Evolutionary conservation across 257 asterid species (phyloP).

Genomic region (Solanum piurae): DNA sequence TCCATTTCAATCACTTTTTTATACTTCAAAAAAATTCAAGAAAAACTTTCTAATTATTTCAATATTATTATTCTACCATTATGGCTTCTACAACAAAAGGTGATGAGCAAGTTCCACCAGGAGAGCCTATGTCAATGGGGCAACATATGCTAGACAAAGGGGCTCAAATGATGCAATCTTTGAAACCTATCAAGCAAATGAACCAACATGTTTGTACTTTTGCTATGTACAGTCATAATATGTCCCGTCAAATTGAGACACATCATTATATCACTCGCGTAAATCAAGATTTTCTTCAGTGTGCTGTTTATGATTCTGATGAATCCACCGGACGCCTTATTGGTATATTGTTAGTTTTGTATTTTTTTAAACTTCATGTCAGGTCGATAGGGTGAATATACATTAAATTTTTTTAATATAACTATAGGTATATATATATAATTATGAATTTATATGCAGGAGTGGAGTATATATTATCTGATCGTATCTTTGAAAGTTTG

Average conservation of each 20-base stretch:
- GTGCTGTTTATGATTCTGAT: constrained; percentile 78
- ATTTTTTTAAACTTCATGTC: too few relatives aligned
- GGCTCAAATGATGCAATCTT: constrained; percentile 55
- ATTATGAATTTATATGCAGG: constrained; percentile 20
- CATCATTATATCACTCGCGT: constrained; percentile 48
- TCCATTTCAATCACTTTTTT: neutral
- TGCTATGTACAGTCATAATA: constrained; percentile 68
- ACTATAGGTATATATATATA: neutral
- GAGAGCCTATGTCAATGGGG: constrained; percentile 40
- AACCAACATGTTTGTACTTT: constrained; percentile 74
- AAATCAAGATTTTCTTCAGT: constrained; percentile 69
- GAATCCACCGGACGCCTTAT: constrained; percentile 56
- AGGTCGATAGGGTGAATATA: too few relatives aligned
- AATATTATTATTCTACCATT: neutral
- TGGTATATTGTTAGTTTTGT: constrained; percentile 17
- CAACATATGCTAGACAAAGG: constrained; percentile 49
- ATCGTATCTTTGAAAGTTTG: constrained; percentile 37
- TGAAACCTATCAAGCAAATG: constrained; percentile 61
- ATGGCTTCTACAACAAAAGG: neutral
- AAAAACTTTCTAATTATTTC: neutral
- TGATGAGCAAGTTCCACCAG: constrained; percentile 38
- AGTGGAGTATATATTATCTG: constrained; percentile 67
- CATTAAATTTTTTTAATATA: too few relatives aligned
- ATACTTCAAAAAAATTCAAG: neutral
- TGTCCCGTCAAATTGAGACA: constrained; percentile 67